A percentile compares a stretch with the other conserved stretches of the same genome.
These are phyloP conservation scores for Ephemerocybe angulata DNA, from an alignment of 768 basidiomycete species.

Conservation along the genomic window DNA sequence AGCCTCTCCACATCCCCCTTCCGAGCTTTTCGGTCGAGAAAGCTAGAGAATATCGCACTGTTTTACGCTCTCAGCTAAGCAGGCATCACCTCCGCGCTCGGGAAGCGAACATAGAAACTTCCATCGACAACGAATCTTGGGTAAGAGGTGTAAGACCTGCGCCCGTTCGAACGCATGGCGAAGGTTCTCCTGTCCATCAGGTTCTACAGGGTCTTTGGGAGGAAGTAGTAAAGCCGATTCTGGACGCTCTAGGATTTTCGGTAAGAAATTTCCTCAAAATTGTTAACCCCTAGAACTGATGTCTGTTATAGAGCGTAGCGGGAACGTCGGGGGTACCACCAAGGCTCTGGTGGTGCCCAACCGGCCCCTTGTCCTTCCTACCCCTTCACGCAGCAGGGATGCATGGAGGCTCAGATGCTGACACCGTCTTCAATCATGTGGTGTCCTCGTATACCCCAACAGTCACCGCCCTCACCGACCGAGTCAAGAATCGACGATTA, in stretches of 20 bases:
- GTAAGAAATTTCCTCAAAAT: background rate
- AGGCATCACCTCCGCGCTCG: background rate
- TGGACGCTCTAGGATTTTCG: background rate
- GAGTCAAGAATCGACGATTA: background rate
- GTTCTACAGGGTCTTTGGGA: too few species aligned
- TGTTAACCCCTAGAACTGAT: too few species aligned
- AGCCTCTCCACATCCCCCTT: conserved; percentile 12
- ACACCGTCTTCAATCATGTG: conserved; percentile 11
- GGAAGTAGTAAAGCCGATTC: background rate
- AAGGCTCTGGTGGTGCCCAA: conserved; percentile 22
- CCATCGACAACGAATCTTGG: too few species aligned
- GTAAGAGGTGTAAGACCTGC: too few species aligned
- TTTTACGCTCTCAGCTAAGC: background rate
- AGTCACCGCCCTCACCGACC: conserved; percentile 8
- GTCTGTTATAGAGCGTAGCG: too few species aligned
- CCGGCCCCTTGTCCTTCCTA: conserved; percentile 28
- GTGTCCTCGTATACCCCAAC: conserved; percentile 22
- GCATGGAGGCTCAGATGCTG: conserved; percentile 13
- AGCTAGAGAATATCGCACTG: background rate
- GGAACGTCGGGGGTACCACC: too few species aligned
- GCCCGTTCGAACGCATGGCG: too few species aligned
- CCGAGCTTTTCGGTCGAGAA: conserved; percentile 4
- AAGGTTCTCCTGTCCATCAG: too few species aligned
- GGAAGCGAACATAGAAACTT: too few species aligned
- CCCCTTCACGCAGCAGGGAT: conserved; percentile 37